Base-by-base conservation (phyloP, 345 rosid species). In the Microcos paniculata region DNA sequence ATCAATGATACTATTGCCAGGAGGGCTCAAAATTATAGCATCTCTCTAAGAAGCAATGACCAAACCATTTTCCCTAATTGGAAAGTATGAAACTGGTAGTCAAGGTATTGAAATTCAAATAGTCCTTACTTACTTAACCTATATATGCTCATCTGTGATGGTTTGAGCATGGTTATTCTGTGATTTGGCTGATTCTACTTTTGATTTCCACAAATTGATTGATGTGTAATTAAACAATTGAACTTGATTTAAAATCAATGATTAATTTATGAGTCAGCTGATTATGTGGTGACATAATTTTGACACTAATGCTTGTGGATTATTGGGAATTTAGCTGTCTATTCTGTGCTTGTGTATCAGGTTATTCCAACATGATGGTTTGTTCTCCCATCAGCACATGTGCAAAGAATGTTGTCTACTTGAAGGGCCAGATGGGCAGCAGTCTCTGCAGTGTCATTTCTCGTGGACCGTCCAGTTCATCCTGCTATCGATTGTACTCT, bases 291-390 rank as follows among this genome's bases (percentile, higher is more conserved):
- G 15, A 15, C 45, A 61, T 59, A 19, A 19, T 15, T 61, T 58
- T 28, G 62, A 42, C 28, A 55, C 23, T 31, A 51, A 35, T 74
- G 43, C 24, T 48, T 56, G 46, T 62, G 61, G 33, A 4, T 78
- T 70, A 53, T 55, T 65, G 75, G 12, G n/a, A 9, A 56, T 31
- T 61, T 63, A 40, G 72, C 73, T 76, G 51, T 66, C 33, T 70
- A 4, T 16, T 13, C 14, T 74, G 48, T 77, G 52, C 75, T 80
- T 73, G 28, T 80, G 58, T 65, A 59, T 62, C 82, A 87, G 87
- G 82, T 70, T 79, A 76, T 76, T 79, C 83, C 80, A 85, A 78
- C 75, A 91, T 92, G 97, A 84, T 68, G 62, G 82, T 78, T 77
- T 84, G 78, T 73, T 72, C 89, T 79, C 82, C 90, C 21, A 56